Percentiles rank a stretch among this genome's conserved stretches.
phyloP scores from a whole-genome alignment of 2,329 filamentous ascomycete genomes.

The Davidsoniella australis region DNA sequence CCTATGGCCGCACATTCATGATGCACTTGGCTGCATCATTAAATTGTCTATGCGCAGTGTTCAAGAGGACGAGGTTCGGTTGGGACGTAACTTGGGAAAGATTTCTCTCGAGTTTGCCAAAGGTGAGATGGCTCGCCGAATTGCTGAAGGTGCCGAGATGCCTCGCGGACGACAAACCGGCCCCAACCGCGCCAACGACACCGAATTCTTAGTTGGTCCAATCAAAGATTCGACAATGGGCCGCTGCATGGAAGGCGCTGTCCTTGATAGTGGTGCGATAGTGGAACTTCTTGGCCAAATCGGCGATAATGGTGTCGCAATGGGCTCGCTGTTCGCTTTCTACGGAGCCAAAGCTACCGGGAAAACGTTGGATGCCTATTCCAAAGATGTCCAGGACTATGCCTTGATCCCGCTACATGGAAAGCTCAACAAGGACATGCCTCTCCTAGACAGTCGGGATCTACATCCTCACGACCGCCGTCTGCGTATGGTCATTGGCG shows the following conservation, averaged over 20 bases:
- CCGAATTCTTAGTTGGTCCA: slow-evolving; percentile 56
- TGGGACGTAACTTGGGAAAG: slow-evolving; percentile 58
- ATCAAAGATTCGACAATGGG: slow-evolving; percentile 67
- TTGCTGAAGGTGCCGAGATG: slow-evolving; percentile 17
- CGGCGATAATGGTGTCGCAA: slow-evolving; percentile 60
- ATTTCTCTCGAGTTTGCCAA: slow-evolving; percentile 31
- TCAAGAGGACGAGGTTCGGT: slow-evolving; percentile 53
- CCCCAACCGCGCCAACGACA: slow-evolving; percentile 10
- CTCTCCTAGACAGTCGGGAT: slow-evolving; percentile 32
- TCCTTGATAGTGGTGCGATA: slow-evolving; percentile 55
- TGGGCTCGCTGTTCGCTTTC: slow-evolving; percentile 81
- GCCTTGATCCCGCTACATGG: slow-evolving; percentile 61
- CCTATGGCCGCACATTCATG: slow-evolving; percentile 56
- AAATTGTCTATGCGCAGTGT: slow-evolving; percentile 46
- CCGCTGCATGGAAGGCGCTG: slow-evolving; percentile 58
- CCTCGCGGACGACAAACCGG: slow-evolving; percentile 14
- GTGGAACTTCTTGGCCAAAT: slow-evolving; percentile 66
- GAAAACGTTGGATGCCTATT: slow-evolving; percentile 78
- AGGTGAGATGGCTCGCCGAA: slow-evolving; percentile 12
- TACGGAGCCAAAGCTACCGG: slow-evolving; percentile 70
- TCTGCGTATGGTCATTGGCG: slow-evolving; percentile 64
- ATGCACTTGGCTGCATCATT: slow-evolving; percentile 54
- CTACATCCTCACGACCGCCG: slow-evolving; percentile 42
- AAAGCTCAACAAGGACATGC: slow-evolving; percentile 19
- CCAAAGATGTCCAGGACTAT: slow-evolving; percentile 75